Percentiles rank a stretch among this genome's conserved stretches.
phyloP scores from a whole-genome alignment of 2,329 filamentous ascomycete genomes.

The Neopestalotiopsis clavispora region DNA sequence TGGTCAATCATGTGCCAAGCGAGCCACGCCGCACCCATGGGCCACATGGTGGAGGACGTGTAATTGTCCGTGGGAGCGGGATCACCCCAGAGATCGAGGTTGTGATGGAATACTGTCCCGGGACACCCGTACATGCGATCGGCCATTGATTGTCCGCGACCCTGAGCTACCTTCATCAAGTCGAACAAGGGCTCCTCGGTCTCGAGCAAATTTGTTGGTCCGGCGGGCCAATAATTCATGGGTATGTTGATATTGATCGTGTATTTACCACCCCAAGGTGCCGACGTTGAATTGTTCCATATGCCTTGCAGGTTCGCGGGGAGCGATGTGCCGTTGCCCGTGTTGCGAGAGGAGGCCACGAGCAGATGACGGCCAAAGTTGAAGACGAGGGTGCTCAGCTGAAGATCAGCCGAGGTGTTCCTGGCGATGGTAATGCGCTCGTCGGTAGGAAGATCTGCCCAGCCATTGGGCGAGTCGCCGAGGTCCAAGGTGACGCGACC shows the following conservation, averaged over 20 bases:
- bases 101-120: constrained; percentile 44
- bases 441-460: constrained; percentile 16
- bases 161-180: constrained; percentile 26
- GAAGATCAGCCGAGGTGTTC: constrained; percentile 28
- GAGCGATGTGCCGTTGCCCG: constrained; percentile 24
- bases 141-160: constrained; percentile 38
- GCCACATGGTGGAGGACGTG: constrained; percentile 39
- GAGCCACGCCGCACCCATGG: constrained; percentile 46
- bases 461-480: constrained; percentile 21
- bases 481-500: constrained; percentile 27
- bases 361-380: constrained; percentile 40
- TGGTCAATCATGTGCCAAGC: constrained; percentile 44
- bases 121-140: constrained; percentile 41
- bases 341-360: constrained; percentile 30
- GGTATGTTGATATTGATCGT: constrained; percentile 27
- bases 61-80: constrained; percentile 40
- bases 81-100: constrained; percentile 45
- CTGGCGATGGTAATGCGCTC: constrained; percentile 21
- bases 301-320: constrained; percentile 42
- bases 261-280: constrained; percentile 22
- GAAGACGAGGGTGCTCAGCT: constrained; percentile 33
- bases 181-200: constrained; percentile 45
- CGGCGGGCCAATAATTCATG: constrained; percentile 32
- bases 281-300: constrained; percentile 34
- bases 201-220: constrained; percentile 38